Base-by-base conservation (phyloP, 2,329 filamentous ascomycete species). In the Didymella segeticola region DNA sequence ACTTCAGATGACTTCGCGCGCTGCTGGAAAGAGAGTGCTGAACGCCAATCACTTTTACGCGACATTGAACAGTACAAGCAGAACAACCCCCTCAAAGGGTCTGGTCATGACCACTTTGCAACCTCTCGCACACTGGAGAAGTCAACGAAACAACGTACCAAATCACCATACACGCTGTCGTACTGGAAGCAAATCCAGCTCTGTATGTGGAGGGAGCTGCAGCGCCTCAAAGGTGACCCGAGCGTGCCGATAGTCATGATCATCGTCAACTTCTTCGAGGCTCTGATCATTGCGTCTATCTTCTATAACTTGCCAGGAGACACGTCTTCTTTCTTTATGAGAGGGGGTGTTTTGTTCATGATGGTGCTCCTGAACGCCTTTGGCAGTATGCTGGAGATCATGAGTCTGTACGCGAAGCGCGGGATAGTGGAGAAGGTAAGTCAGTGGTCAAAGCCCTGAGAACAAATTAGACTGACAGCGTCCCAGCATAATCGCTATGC, bases 351-450 rank as follows among this genome's bases (percentile, higher is more conserved):
- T 20, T 80, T 96, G 46, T 96, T 96, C 84, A 95, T 96, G 70
- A 90, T 90, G 62, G 87, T 92, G 67, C 80, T 96, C 56, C 87
- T 95, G 79, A 96, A 95, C 73, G 91, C 90, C 41, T 95, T 96
- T 68, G 83, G 87, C 57, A 89, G 86, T 70, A 89, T 89, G 50
- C 82, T 95, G 31, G 91, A 95, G 81, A 95, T 96, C 70, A 75
- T 95, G 27, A 92, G 90, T 0, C 82, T 96, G 4, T 97, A 95
- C 70, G 85, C 90, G 2, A 91, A 96, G 83, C 88, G 93, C 29
- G 89, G 90, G 1, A 96, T 96, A 64, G 91, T 97, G 55, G 91
- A 96, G 71, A 96, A 70, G 60, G 80, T n/a, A n/a, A n/a, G n/a
- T n/a, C n/a, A n/a, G n/a, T n/a, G n/a, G n/a, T n/a, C n/a, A n/a